A percentile compares a stretch with the other conserved stretches of the same genome.
These are phyloP conservation scores for Hyphopichia khmerensis DNA, from an alignment of 1,139 yeast species.

Conservation along the genomic window DNA sequence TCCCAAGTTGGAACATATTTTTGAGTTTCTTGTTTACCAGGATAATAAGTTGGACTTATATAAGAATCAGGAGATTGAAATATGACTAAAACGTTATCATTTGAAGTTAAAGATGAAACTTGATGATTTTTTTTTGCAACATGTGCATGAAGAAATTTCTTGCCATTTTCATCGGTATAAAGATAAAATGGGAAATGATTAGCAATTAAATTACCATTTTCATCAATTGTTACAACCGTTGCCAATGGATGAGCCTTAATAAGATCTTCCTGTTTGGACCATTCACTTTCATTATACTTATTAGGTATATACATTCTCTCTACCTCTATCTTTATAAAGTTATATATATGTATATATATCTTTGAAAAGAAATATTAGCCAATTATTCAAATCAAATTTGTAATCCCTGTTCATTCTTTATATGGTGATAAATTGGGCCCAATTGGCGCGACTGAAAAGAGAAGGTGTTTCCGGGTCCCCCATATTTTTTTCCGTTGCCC, in stretches of 20 bases:
- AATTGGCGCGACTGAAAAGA: too few relatives aligned
- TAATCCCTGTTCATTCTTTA: too few relatives aligned
- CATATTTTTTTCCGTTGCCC: too few relatives aligned
- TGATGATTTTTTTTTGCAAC: constrained; percentile 58
- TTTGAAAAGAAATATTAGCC: too few relatives aligned
- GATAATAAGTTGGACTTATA: constrained; percentile 62
- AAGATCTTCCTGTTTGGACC: constrained; percentile 41
- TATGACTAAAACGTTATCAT: constrained; percentile 47
- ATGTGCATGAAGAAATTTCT: constrained; percentile 52
- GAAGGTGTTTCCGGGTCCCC: neutral
- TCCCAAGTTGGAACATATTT: constrained; percentile 76
- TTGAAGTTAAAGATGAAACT: constrained; percentile 39
- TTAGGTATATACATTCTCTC: constrained; percentile 31
- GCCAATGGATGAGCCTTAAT: constrained; percentile 53
- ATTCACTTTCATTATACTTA: constrained; percentile 28
- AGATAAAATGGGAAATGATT: constrained; percentile 61
- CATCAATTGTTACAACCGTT: constrained; percentile 45
- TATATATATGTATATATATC: too few relatives aligned
- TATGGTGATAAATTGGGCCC: too few relatives aligned
- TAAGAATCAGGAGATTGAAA: constrained; percentile 58
- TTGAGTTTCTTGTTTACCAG: constrained; percentile 55
- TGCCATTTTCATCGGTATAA: constrained; percentile 37
- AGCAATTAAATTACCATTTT: constrained; percentile 42
- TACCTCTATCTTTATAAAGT: too few relatives aligned
- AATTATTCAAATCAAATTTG: too few relatives aligned